Percentiles rank a stretch among this genome's conserved stretches.
Conservation (phyloP, 345 rosid genomes). For the Limnanthes douglasii region DNA sequence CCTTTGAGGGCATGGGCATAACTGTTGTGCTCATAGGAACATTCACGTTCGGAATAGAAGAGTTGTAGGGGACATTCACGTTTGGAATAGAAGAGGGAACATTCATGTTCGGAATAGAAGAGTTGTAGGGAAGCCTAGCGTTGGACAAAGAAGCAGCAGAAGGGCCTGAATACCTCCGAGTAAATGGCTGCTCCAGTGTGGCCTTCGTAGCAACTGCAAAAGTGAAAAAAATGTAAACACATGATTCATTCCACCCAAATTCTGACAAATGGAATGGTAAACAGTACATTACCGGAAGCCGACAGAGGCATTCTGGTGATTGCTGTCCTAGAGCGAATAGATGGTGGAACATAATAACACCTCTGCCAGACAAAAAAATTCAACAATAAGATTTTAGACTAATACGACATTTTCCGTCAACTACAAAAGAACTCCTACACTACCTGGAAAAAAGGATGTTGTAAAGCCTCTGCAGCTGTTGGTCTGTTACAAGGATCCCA, state of each 20-base stretch:
- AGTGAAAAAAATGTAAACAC: not conserved
- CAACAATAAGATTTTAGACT: not conserved
- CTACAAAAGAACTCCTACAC: not conserved
- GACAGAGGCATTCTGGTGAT: slow-evolving; percentile 55
- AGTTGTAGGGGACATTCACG: slow-evolving; percentile 27
- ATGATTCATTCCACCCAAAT: not conserved
- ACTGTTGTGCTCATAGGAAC: slow-evolving; percentile 38
- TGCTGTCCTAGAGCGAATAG: slow-evolving; percentile 54
- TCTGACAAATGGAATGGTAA: not conserved
- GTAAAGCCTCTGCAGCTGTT: slow-evolving; percentile 70
- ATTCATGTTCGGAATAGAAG: too few relatives aligned
- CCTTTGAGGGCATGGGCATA: slow-evolving; percentile 70
- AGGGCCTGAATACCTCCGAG: slow-evolving; percentile 30
- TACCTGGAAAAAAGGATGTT: slow-evolving; percentile 94
- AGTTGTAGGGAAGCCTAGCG: too few relatives aligned
- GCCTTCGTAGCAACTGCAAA: slow-evolving; percentile 41
- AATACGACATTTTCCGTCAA: not conserved
- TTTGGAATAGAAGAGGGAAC: slow-evolving; percentile 28
- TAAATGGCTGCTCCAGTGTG: slow-evolving; percentile 37
- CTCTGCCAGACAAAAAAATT: slow-evolving; percentile 32
- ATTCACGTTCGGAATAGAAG: slow-evolving; percentile 30
- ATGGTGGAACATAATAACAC: slow-evolving; percentile 85
- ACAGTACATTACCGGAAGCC: slow-evolving; percentile 15
- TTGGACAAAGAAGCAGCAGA: too few relatives aligned
- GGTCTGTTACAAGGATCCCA: slow-evolving; percentile 98